These are phyloP conservation scores for Nitzschia sp. DNA, from an alignment of 108 stramenopile species.

Conservation along the genomic window DNA sequence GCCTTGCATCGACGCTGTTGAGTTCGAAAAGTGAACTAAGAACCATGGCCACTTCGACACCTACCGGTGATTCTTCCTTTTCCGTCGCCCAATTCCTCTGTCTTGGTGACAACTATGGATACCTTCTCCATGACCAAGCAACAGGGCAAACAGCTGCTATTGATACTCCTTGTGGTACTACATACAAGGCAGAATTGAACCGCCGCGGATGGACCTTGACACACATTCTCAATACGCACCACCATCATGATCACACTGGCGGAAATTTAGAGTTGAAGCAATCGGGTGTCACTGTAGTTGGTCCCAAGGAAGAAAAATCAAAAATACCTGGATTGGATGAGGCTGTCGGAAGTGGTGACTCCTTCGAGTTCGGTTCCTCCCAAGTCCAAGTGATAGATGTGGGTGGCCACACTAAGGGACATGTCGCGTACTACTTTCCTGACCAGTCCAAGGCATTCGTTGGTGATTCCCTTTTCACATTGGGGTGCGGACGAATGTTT, in stretches of 20 bases:
- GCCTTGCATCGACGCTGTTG: no score
- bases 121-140: constrained; percentile 63
- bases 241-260: constrained; percentile 79
- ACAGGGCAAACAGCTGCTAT: constrained; percentile 76
- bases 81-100: constrained; percentile 63
- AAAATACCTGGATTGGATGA: constrained; percentile 70
- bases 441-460: constrained; percentile 60
- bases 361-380: constrained; percentile 51
- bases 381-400: constrained; percentile 69
- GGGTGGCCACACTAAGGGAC: constrained; percentile 81
- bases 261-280: constrained; percentile 68
- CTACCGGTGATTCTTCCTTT: not conserved
- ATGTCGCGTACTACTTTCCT: constrained; percentile 83
- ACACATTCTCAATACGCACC: constrained; percentile 79
- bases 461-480: constrained; percentile 78
- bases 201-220: constrained; percentile 71
- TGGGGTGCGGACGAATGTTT: constrained; percentile 89
- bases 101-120: constrained; percentile 73
- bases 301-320: constrained; percentile 56
- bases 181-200: constrained; percentile 56
- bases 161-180: constrained; percentile 70
- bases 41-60: no score
- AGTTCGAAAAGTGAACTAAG: no score
- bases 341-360: constrained; percentile 54
- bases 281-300: constrained; percentile 48